phyloP scores from a whole-genome alignment of 139 green algal species.

The Volvox reticuliferus region DNA sequence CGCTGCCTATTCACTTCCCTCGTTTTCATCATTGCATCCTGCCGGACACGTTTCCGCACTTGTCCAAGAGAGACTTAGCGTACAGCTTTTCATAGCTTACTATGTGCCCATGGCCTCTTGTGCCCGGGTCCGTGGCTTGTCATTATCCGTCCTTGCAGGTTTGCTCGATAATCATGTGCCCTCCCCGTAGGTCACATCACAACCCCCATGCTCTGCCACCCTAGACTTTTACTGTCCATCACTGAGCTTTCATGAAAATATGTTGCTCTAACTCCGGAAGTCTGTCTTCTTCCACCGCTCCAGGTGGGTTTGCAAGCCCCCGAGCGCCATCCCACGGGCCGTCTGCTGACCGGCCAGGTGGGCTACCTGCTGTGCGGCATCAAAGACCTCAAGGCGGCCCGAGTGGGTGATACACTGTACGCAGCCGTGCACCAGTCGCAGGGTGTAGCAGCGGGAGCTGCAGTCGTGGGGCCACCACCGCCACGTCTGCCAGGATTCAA shows the following conservation, averaged over 20 bases:
- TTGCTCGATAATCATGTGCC: too few species aligned
- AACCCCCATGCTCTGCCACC: background rate
- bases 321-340: conserved; percentile 66
- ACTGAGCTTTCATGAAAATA: too few species aligned
- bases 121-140: too few species aligned
- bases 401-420: conserved; percentile 90
- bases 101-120: too few species aligned
- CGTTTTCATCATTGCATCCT: too few species aligned
- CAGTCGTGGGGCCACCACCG: conserved; percentile 30
- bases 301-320: conserved; percentile 81
- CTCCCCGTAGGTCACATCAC: background rate
- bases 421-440: background rate
- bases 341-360: conserved; percentile 83
- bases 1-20: too few species aligned
- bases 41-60: too few species aligned
- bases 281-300: background rate
- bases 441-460: conserved; percentile 3
- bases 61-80: too few species aligned
- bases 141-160: too few species aligned
- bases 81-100: too few species aligned
- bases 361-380: conserved; percentile 94
- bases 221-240: too few species aligned
- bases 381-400: conserved; percentile 69
- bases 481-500: conserved; percentile 79
- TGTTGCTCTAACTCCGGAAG: too few species aligned